A percentile compares a stretch with the other conserved stretches of the same genome.
Conservation (phyloP, 2,329 filamentous ascomycete species). For the Penicillium brasilianum region DNA sequence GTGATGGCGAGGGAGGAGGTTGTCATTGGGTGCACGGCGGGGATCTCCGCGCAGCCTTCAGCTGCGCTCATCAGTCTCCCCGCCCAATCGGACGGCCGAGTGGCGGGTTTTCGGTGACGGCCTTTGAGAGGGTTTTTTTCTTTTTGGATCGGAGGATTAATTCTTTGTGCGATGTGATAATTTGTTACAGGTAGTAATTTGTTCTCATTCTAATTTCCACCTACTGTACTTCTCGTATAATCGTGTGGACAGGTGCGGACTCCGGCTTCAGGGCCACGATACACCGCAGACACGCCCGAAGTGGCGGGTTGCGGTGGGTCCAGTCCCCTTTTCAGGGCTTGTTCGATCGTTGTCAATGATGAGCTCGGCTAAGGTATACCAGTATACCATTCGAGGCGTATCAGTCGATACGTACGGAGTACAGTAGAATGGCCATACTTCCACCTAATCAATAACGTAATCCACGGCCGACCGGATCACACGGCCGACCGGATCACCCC, state of each 20-base stretch:
- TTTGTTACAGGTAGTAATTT: not conserved
- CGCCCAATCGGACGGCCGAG: slow-evolving; percentile 4
- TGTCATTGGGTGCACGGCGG: slow-evolving; percentile 4
- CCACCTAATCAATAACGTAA: too few relatives aligned
- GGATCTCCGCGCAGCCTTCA: slow-evolving; percentile 17
- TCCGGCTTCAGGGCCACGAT: not conserved
- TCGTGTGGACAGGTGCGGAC: not conserved
- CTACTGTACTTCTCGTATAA: not conserved
- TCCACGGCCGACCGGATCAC: too few relatives aligned
- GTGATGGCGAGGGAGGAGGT: not conserved
- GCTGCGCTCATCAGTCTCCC: not conserved
- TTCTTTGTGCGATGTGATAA: not conserved
- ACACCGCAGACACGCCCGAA: not conserved
- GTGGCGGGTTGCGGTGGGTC: not conserved
- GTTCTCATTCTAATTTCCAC: not conserved
- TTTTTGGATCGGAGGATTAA: not conserved
- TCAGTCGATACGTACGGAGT: not conserved
- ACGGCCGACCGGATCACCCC: too few relatives aligned
- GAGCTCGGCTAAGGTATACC: not conserved
- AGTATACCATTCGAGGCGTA: not conserved
- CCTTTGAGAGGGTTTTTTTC: not conserved
- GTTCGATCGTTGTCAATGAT: not conserved
- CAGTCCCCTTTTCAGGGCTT: not conserved
- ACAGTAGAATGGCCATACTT: too few relatives aligned
- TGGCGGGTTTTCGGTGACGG: slow-evolving; percentile 11